Conservation (phyloP, 495 filamentous ascomycete genomes). For the Hypomontagnella submonticulosa region DNA sequence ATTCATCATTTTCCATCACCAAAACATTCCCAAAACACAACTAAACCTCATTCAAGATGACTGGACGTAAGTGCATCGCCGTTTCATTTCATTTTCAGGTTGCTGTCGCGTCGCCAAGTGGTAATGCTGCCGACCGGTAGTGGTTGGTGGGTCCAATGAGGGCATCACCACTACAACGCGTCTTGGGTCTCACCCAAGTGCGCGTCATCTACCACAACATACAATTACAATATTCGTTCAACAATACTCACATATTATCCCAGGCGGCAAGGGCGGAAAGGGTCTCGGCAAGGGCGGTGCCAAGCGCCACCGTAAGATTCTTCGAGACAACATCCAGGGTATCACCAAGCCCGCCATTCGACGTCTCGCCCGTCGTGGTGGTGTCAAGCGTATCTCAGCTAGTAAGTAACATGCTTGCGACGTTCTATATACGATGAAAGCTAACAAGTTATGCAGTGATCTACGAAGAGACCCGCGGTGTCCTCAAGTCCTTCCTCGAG, state of each 20-base stretch:
- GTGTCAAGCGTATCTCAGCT: slow-evolving; percentile 99
- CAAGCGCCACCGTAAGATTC: slow-evolving; percentile 99
- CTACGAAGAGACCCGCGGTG: slow-evolving; percentile 99
- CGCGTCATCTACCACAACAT: slow-evolving; percentile 54
- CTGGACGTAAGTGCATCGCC: slow-evolving; percentile 84
- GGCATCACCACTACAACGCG: slow-evolving; percentile 28
- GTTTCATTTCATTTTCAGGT: slow-evolving; percentile 30
- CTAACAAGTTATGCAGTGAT: slow-evolving; percentile 66
- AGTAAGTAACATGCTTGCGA: slow-evolving; percentile 63
- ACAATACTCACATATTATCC: not conserved
- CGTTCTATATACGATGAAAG: not conserved
- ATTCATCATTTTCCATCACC: slow-evolving; percentile 48
- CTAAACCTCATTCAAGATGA: slow-evolving; percentile 73
- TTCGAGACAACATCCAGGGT: slow-evolving; percentile 99
- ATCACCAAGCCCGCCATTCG: slow-evolving; percentile 99
- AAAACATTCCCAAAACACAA: slow-evolving; percentile 46
- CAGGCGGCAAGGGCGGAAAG: slow-evolving; percentile 96
- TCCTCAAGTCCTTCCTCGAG: slow-evolving; percentile 99
- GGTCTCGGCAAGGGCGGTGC: slow-evolving; percentile 86
- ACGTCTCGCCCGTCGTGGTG: slow-evolving; percentile 99
- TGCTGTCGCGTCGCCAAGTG: slow-evolving; percentile 32
- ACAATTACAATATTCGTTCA: not conserved
- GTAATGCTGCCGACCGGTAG: slow-evolving; percentile 26
- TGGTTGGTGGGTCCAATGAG: slow-evolving; percentile 45
- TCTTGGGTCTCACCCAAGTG: slow-evolving; percentile 19